Base-by-base conservation (phyloP, 108 stramenopile genomes). In the Pseudonitzschia multistriata region DNA sequence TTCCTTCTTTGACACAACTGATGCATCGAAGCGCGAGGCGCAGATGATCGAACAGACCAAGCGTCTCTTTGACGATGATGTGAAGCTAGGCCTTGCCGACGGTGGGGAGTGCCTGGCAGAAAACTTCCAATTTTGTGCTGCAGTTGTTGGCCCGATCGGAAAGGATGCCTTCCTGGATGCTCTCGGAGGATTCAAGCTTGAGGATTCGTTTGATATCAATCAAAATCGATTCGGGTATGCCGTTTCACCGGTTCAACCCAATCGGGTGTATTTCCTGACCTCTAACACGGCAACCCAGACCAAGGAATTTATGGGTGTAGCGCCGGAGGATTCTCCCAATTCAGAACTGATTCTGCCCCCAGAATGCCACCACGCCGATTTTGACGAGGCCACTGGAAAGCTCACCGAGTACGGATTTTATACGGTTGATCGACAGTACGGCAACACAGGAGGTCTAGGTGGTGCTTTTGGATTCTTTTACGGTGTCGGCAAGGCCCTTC, bases 391-490 rank as follows among this genome's bases (percentile, higher is more conserved):
- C n/a, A 45, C 42, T 2, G 85, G 83, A 37, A 62, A 78, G 55
- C 74, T 92, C 11, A 86, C 72, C 62, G 86, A 92, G 72, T 82
- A 83, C 67, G 88, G 88, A 33, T 86, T 89, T 59, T 89, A 92
- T 65, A 86, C 87, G 2, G 80, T 83, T 13, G 91, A 89, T 83
- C 79, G 87, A 36, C 71, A 84, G 30, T 77, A 85, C 48, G 91
- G 91, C n/a, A 92, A 92, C 76, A 92, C 91, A 34, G 91, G 91
- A 42, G 91, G 91, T 25, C 67, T 92, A 27, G 91, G 91, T 36
- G 91, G 91, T 34, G 91, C 85, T 7, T 92, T 88, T 73, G 91
- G 83, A 42, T 88, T 76, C 67, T 83, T 92, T 66, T 92, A 85
- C 65, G 91, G 82, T 39, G 85, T 88, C 15, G 91, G 91, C 0